Evolutionary conservation across 2,329 filamentous ascomycete genomes (phyloP), one percentile per base, ranked within the genome.

Genomic region (Colletotrichum sp.): DNA sequence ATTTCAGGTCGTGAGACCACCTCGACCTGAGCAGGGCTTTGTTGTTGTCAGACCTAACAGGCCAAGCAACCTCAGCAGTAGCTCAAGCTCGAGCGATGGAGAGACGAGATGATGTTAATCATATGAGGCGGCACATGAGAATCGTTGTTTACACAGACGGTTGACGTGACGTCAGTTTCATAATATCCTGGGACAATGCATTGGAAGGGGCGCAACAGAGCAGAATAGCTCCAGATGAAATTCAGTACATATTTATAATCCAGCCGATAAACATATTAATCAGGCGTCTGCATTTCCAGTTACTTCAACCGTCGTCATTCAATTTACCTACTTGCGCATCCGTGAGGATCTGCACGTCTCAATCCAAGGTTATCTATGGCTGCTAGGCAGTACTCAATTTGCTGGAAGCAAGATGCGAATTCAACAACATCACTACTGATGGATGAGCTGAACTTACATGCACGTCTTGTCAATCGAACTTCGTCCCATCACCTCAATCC

Each of bases 41-140:
- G 69, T 75, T 8, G 69, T 75, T 24, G 64, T 69, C 8, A 55
- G 70, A 30, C 64, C 73, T 4, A 48, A 59, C 7, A 72, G 70
- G 10, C 73, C 70, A 18, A 39, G 57, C 24, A 73, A 55, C 30
- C 43, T 60, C 12, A 18, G 64, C 10, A 36, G 63, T 32, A 34
- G 59, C 32, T 64, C 61, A 10, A 21, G 13, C 34, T 64, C 61
- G 3, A 64, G n/a, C 12, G 28, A 61, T 18, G 28, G 30, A 16
- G 59, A 61, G 15, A 28, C 59, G 18, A 24, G 30, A 61, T 34
- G n/a, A 61, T 16, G n/a, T 52, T 21, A 21, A 21, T 48, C n/a
- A 13, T 48, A 21, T 13, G n/a, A 52, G n/a, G 43, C 43, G 10
- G 10, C n/a, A 21, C 43, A 52, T 6, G 43, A 52, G n/a, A 21